Conservation (phyloP, 441 rosid genomes). For the Arabidopsis lyrata region DNA sequence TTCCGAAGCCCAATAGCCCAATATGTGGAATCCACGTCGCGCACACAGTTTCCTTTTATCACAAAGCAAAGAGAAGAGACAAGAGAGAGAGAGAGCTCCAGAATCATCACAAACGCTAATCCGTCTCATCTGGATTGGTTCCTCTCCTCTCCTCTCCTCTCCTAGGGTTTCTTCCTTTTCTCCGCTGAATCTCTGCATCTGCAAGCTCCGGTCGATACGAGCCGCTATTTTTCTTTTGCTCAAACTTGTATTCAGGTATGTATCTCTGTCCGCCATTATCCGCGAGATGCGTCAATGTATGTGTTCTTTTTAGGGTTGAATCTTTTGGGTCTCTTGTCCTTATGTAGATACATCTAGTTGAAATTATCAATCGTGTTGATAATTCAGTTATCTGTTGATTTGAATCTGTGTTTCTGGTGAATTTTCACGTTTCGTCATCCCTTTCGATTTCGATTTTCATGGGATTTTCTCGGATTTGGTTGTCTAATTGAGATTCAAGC, state of each 20-base stretch:
- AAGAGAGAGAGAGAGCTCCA: not conserved
- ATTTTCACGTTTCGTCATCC: not conserved
- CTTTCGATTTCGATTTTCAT: slow-evolving; percentile 17
- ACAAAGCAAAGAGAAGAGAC: slow-evolving; percentile 11
- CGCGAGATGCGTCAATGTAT: slow-evolving; percentile 2
- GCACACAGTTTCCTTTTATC: slow-evolving; percentile 28
- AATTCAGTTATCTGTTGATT: slow-evolving; percentile 8
- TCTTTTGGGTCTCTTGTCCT: slow-evolving; percentile 2
- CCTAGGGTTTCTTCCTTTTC: slow-evolving; percentile 35
- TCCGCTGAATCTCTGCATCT: slow-evolving; percentile 31
- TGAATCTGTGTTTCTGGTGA: not conserved
- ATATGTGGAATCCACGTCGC: slow-evolving; percentile 25
- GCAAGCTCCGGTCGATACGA: not conserved
- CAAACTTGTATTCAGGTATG: slow-evolving; percentile 24
- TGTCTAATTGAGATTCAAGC: slow-evolving; percentile 15
- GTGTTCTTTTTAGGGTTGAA: slow-evolving; percentile 10
- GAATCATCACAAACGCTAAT: slow-evolving; percentile 26
- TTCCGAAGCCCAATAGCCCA: slow-evolving; percentile 32
- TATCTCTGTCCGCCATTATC: not conserved
- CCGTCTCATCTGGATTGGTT: slow-evolving; percentile 38
- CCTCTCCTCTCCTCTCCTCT: not conserved
- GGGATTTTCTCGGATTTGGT: not conserved
- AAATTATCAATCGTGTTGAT: not conserved
- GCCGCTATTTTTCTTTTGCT: not conserved
- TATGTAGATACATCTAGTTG: not conserved